A percentile compares a stretch with the other conserved stretches of the same genome.
Evolutionary conservation across 1,139 yeast species (phyloP).

Genomic region (Eremothecium sinecaudum): DNA sequence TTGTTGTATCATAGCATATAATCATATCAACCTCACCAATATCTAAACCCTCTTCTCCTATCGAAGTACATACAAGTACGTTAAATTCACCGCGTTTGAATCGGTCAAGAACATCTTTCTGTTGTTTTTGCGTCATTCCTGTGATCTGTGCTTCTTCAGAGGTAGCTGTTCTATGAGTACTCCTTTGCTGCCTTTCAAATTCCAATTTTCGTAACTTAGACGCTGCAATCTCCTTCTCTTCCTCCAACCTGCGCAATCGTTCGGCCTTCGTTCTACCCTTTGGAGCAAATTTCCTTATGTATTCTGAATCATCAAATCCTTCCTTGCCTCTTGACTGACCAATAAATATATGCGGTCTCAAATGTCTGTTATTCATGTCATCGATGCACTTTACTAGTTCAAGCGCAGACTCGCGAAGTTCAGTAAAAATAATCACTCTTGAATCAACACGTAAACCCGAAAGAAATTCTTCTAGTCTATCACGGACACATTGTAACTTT

Average conservation of each 20-base stretch:
- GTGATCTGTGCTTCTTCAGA: conserved; percentile 38
- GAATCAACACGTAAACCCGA: conserved; percentile 39
- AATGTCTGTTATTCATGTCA: conserved; percentile 31
- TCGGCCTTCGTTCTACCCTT: conserved; percentile 36
- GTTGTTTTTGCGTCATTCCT: conserved; percentile 63
- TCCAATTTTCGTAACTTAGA: conserved; percentile 25
- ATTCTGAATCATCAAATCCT: conserved; percentile 49
- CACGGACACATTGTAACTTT: conserved; percentile 53
- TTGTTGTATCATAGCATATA: conserved; percentile 83
- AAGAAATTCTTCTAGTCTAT: conserved; percentile 51
- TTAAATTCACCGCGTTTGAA: conserved; percentile 68
- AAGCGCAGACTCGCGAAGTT: conserved; percentile 77
- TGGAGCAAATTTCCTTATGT: conserved; percentile 34
- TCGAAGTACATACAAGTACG: conserved; percentile 86
- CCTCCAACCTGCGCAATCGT: conserved; percentile 29
- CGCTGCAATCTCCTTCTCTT: conserved; percentile 22
- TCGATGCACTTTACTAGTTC: conserved; percentile 71
- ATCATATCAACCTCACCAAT: conserved; percentile 96
- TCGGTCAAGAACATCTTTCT: conserved; percentile 59
- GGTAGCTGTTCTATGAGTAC: conserved; percentile 33
- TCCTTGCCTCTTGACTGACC: conserved; percentile 69
- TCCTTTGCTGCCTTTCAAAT: conserved; percentile 29
- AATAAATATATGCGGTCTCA: conserved; percentile 78
- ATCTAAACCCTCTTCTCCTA: conserved; percentile 97
- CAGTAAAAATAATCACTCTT: conserved; percentile 79